These are phyloP conservation scores for Cordyceps fumosorosea DNA, from an alignment of 2,329 filamentous ascomycete species.

Conservation along the genomic window DNA sequence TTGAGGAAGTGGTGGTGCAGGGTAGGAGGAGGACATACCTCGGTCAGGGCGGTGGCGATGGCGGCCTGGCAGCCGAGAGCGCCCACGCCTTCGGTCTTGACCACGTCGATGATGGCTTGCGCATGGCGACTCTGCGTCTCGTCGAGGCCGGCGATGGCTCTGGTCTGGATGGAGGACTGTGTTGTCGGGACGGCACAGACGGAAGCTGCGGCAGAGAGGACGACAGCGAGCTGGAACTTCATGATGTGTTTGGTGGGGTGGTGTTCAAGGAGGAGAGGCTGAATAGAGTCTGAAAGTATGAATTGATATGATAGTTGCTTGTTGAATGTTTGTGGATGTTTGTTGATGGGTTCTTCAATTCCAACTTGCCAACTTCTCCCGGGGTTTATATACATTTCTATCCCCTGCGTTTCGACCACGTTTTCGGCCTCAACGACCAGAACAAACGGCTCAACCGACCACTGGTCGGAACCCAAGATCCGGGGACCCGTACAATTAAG, in stretches of 20 bases:
- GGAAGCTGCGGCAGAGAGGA: not conserved
- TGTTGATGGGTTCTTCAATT: not conserved
- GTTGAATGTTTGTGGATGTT: not conserved
- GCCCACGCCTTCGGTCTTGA: not conserved
- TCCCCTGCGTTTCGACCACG: not conserved
- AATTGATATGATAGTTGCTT: not conserved
- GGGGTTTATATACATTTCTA: not conserved
- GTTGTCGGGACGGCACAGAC: not conserved
- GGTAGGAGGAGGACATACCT: not conserved
- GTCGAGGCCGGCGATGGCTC: not conserved
- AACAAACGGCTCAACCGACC: not conserved
- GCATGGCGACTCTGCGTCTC: not conserved
- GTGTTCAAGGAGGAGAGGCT: not conserved
- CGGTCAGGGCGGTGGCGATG: conserved; percentile 6
- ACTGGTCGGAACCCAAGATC: not conserved
- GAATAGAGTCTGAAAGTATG: not conserved
- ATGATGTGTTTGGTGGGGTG: not conserved
- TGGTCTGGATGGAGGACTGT: not conserved
- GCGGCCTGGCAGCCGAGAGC: not conserved
- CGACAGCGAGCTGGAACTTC: not conserved
- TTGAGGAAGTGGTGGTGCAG: too few relatives aligned
- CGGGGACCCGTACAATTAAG: not conserved
- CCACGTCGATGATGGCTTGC: not conserved
- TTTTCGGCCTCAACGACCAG: not conserved
- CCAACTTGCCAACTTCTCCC: not conserved